These are phyloP conservation scores for Lactarius trivialis DNA, from an alignment of 768 basidiomycete genomes.

Conservation along the genomic window DNA sequence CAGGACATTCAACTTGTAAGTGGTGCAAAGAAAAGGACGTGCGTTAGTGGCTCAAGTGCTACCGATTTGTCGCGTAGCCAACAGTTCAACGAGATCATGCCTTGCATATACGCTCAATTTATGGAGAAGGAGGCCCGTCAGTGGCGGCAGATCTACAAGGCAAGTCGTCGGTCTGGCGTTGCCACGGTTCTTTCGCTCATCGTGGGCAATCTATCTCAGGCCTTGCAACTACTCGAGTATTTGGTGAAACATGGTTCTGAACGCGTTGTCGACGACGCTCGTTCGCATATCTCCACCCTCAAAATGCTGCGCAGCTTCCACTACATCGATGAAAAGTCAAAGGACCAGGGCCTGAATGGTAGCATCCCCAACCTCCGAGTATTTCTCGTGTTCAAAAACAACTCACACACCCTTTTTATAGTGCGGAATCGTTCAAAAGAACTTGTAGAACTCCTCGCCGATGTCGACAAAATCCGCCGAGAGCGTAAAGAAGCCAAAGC, in stretches of 20 bases:
- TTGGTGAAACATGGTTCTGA: conserved; percentile 96
- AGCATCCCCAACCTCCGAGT: conserved; percentile 15
- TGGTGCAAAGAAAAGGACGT: neutral
- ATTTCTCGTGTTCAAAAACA: neutral
- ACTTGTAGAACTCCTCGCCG: conserved; percentile 83
- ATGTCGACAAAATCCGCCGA: conserved; percentile 82
- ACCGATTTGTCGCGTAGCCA: conserved; percentile 45
- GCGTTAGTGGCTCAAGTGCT: neutral
- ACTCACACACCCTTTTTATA: conserved; percentile 29
- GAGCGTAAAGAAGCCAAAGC: conserved; percentile 91
- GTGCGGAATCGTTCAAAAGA: conserved; percentile 94
- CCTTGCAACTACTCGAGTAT: conserved; percentile 90
- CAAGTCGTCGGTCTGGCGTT: conserved; percentile 25
- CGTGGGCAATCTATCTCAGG: conserved; percentile 37
- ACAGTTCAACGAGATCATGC: conserved; percentile 99
- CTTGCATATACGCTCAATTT: conserved; percentile 87
- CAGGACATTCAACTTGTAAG: conserved; percentile 97
- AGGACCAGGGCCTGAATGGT: conserved; percentile 98
- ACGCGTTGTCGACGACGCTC: conserved; percentile 94
- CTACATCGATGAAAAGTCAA: conserved; percentile 97
- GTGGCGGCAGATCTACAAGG: conserved; percentile 99
- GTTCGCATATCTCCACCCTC: conserved; percentile 88
- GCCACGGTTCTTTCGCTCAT: neutral
- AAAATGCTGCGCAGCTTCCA: conserved; percentile 98
- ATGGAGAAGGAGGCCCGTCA: conserved; percentile 98